Evolutionary conservation across 78 protist genomes (phyloP), one percentile per base, ranked within the genome.

Genomic region (Polysphondylium violaceum): DNA sequence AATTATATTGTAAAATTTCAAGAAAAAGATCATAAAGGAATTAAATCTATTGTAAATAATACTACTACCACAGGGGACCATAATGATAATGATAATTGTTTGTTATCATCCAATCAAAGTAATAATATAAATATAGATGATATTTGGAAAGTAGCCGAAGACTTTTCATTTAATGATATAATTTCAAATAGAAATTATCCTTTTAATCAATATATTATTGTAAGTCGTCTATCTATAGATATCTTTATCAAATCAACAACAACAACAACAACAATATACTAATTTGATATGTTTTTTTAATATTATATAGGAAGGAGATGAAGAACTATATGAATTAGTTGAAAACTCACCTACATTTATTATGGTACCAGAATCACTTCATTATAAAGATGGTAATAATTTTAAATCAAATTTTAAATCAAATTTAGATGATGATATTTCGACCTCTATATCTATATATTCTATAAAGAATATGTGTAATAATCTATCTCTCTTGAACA

Each of bases 261-360:
- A 64, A 35, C 72, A 35, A 36, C 35, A 9, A 33, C 40, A 76
- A 61, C 2, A 0, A 43, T 60, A 60, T 31, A 25, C 29, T 29
- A 75, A 76, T 2, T 19, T 2, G 0, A 38, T 21, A 27, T 63
- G 29, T 63, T 63, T 11, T 53, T 11, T 58, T 40, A 29, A 58
- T 55, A 17, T 19, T n/a, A 43, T 16, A 6, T 3, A 21, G 50
- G 25, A 77, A 36, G 55, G n/a, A 44, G 74, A 64, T 31, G 44
- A 33, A 36, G 87, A 77, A 77, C 1, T 77, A 63, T 64, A 27
- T 47, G 87, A 77, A 50, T 27, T 77, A 47, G 71, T 36, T 59
- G 87, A 77, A 50, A 77, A 77, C 36, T 60, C 87, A 64, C 73
- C 87, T 2, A 77, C 71, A 25, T 29, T 27, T 29, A 63, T 77